Evolutionary conservation across 2,329 filamentous ascomycete species (phyloP).

Genomic region (Venturia pyrina): DNA sequence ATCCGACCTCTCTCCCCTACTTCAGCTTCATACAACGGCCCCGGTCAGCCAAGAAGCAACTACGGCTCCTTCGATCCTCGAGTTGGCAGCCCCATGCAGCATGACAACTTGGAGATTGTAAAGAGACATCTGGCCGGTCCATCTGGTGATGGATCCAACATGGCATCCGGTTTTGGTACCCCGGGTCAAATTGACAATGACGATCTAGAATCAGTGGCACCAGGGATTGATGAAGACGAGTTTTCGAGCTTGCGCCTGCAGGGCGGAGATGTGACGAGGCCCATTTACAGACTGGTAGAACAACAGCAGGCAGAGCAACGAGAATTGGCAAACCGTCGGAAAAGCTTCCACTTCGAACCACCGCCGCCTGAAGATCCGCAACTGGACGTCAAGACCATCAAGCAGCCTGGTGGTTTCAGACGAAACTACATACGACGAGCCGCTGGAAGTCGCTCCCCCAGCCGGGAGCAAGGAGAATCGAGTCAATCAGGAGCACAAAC

Average conservation of each 20-base stretch:
- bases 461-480: slow-evolving; percentile 21
- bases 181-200: slow-evolving; percentile 14
- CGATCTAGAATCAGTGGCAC: slow-evolving; percentile 18
- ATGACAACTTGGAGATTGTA: slow-evolving; percentile 86
- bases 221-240: slow-evolving; percentile 55
- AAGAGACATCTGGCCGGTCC: slow-evolving; percentile 78
- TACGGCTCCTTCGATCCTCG: slow-evolving; percentile 80
- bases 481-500: slow-evolving; percentile 14
- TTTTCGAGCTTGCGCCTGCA: slow-evolving; percentile 91
- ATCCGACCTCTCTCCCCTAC: slow-evolving; percentile 47
- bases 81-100: slow-evolving; percentile 47
- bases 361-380: slow-evolving; percentile 71
- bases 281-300: slow-evolving; percentile 95
- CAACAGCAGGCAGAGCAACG: slow-evolving; percentile 60
- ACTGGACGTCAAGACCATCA: slow-evolving; percentile 81
- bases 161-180: slow-evolving; percentile 19
- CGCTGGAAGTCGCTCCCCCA: slow-evolving; percentile 52
- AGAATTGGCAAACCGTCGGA: slow-evolving; percentile 50
- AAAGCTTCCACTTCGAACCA: slow-evolving; percentile 63
- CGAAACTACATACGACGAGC: slow-evolving; percentile 76
- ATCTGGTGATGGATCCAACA: slow-evolving; percentile 6
- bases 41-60: slow-evolving; percentile 53
- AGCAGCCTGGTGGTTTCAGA: slow-evolving; percentile 86
- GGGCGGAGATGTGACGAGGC: slow-evolving; percentile 86
- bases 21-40: slow-evolving; percentile 34